Conservation (phyloP, 768 basidiomycete species). For the Sistotremastrum suecicum region DNA sequence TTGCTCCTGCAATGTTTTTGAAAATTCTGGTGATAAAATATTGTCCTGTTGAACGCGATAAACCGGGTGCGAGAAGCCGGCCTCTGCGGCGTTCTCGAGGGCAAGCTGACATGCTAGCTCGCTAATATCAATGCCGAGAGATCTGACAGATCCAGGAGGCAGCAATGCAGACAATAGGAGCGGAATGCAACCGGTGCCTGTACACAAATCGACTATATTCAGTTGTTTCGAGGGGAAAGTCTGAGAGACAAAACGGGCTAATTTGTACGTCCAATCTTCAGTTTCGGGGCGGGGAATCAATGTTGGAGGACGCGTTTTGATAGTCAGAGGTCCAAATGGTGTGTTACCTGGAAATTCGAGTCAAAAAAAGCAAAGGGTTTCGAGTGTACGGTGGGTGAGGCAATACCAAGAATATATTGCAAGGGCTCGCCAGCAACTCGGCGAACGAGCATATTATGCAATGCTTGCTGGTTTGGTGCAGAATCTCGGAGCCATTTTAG, state of each 20-base stretch:
- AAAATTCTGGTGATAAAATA: conserved; percentile 1
- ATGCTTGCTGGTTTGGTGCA: conserved; percentile 2
- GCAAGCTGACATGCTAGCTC: conserved; percentile 39
- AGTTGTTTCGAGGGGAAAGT: conserved; percentile 21
- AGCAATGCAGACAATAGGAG: conserved; percentile 63
- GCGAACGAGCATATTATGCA: conserved; percentile 35
- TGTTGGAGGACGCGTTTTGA: conserved; percentile 61
- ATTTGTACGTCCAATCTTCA: conserved; percentile 60
- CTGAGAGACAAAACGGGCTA: conserved; percentile 34
- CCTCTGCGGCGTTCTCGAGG: conserved; percentile 25
- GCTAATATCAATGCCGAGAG: conserved; percentile 59
- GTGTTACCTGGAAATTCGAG: conserved; percentile 41
- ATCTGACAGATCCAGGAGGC: conserved; percentile 36
- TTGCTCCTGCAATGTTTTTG: conserved; percentile 15
- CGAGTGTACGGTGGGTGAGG: conserved; percentile 2
- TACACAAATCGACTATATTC: conserved; percentile 76
- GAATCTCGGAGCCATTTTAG: conserved; percentile 35
- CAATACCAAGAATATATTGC: conserved; percentile 78
- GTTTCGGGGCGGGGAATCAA: conserved; percentile 96
- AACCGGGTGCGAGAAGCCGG: conserved; percentile 7
- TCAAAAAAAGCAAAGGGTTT: neutral
- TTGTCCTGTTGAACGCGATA: neutral
- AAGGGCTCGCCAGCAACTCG: conserved; percentile 63
- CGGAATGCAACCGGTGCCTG: conserved; percentile 86
- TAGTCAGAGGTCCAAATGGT: conserved; percentile 74